These are phyloP conservation scores for Macrolepiota dolichaula DNA, from an alignment of 768 basidiomycete genomes.

Conservation along the genomic window DNA sequence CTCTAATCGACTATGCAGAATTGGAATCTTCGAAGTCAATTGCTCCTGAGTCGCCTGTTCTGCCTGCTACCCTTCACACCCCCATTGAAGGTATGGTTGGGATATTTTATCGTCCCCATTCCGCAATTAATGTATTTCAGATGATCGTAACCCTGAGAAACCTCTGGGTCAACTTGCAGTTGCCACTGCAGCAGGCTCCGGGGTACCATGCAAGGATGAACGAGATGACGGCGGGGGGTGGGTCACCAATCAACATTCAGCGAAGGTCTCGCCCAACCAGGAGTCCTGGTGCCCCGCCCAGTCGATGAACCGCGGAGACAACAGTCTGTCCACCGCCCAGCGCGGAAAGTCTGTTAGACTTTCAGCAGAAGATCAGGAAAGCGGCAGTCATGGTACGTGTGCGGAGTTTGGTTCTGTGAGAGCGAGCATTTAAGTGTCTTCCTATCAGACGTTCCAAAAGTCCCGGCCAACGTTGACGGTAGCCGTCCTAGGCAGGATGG, in stretches of 20 bases:
- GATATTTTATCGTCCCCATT: too few relatives aligned
- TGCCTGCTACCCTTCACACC: not conserved
- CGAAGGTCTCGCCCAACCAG: not conserved
- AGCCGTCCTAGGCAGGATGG: not conserved
- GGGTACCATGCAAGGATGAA: not conserved
- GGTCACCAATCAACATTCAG: not conserved
- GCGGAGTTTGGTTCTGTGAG: not conserved
- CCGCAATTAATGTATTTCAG: not conserved
- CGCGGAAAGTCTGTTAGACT: not conserved
- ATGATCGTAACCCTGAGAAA: not conserved
- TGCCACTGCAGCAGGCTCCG: not conserved
- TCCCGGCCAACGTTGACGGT: not conserved
- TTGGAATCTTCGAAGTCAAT: not conserved
- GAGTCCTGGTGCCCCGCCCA: not conserved
- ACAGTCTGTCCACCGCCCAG: not conserved
- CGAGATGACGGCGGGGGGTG: constrained; percentile 4
- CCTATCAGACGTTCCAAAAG: not conserved
- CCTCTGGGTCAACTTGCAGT: not conserved
- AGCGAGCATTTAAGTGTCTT: not conserved
- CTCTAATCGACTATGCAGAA: not conserved
- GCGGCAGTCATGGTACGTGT: constrained; percentile 1
- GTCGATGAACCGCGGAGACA: not conserved
- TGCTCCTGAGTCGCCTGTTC: not conserved
- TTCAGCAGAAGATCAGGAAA: not conserved
- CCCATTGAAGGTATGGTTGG: not conserved